These are phyloP conservation scores for Ramalina peruviana DNA, from an alignment of 495 filamentous ascomycete genomes.

Conservation along the genomic window DNA sequence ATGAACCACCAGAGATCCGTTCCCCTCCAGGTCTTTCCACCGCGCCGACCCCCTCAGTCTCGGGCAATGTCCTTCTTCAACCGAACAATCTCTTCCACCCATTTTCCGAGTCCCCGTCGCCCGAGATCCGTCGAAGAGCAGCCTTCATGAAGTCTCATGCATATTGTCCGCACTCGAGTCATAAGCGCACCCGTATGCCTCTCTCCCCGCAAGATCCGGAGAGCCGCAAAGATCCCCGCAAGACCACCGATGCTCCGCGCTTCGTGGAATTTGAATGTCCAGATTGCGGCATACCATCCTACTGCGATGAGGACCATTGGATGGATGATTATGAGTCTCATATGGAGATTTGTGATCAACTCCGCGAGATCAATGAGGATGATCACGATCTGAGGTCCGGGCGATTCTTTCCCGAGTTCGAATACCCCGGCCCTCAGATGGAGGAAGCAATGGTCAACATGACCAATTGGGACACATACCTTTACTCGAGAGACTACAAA, in stretches of 20 bases:
- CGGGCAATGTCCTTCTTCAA: conserved; percentile 39
- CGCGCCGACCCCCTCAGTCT: background rate
- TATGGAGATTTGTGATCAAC: conserved; percentile 77
- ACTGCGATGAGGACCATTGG: conserved; percentile 89
- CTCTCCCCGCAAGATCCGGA: conserved; percentile 48
- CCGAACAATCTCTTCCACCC: conserved; percentile 84
- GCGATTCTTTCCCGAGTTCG: conserved; percentile 84
- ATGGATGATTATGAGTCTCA: conserved; percentile 87
- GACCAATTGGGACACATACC: conserved; percentile 94
- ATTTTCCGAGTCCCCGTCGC: conserved; percentile 74
- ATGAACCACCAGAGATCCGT: conserved; percentile 2
- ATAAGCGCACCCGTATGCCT: conserved; percentile 51
- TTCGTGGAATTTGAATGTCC: conserved; percentile 90
- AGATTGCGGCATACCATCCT: conserved; percentile 88
- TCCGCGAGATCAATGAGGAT: conserved; percentile 91
- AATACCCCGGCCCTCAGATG: conserved; percentile 75
- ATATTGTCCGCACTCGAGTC: conserved; percentile 77
- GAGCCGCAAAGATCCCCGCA: conserved; percentile 32
- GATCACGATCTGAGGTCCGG: conserved; percentile 89
- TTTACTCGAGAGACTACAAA: conserved; percentile 77
- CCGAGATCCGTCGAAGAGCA: conserved; percentile 70
- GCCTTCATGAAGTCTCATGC: conserved; percentile 82
- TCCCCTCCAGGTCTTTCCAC: background rate
- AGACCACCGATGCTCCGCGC: conserved; percentile 37
- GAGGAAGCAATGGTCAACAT: conserved; percentile 90